Evolutionary conservation across 1,284 basidiomycete genomes (phyloP).

Genomic region (Malassezia sp.): DNA sequence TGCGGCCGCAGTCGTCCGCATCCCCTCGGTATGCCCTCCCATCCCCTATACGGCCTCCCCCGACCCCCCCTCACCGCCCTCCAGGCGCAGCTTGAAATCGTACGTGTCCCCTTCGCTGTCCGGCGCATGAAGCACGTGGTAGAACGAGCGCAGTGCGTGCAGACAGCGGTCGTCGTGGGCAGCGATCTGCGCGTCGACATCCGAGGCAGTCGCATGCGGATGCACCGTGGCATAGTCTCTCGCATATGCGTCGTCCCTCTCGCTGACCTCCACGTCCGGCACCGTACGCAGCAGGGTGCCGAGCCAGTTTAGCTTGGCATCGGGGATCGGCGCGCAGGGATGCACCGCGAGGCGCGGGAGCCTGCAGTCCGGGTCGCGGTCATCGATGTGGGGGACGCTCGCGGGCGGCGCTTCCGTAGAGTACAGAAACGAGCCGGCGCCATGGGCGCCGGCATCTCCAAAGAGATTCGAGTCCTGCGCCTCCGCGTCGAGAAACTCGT

Average conservation of each 20-base stretch:
- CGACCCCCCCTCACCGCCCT: conserved; percentile 14
- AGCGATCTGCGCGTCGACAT: conserved; percentile 19
- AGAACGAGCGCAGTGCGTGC: conserved; percentile 25
- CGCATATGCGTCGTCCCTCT: conserved; percentile 19
- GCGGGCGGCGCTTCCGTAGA: not conserved
- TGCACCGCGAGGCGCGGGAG: conserved; percentile 25
- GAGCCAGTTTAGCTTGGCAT: conserved; percentile 32
- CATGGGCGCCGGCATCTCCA: conserved; percentile 15
- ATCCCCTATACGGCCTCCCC: no score
- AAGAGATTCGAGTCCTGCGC: conserved; percentile 27
- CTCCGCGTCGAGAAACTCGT: conserved; percentile 29
- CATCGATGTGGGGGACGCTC: conserved; percentile 21
- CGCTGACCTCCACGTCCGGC: conserved; percentile 24
- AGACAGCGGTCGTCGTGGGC: conserved; percentile 26
- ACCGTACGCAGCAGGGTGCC: conserved; percentile 32
- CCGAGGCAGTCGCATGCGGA: conserved; percentile 4
- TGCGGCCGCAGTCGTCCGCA: no score
- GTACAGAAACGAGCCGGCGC: conserved; percentile 15
- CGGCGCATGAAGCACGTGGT: conserved; percentile 27
- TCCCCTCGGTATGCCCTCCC: no score
- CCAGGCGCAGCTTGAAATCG: conserved; percentile 24
- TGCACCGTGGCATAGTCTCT: no score
- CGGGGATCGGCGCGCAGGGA: conserved; percentile 25
- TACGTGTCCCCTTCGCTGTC: conserved; percentile 28
- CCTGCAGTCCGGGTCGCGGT: conserved; percentile 23